A percentile compares a stretch with the other conserved stretches of the same genome.
Evolutionary conservation across 2,329 filamentous ascomycete genomes (phyloP).

Genomic region (Ophiostoma fasciatum): DNA sequence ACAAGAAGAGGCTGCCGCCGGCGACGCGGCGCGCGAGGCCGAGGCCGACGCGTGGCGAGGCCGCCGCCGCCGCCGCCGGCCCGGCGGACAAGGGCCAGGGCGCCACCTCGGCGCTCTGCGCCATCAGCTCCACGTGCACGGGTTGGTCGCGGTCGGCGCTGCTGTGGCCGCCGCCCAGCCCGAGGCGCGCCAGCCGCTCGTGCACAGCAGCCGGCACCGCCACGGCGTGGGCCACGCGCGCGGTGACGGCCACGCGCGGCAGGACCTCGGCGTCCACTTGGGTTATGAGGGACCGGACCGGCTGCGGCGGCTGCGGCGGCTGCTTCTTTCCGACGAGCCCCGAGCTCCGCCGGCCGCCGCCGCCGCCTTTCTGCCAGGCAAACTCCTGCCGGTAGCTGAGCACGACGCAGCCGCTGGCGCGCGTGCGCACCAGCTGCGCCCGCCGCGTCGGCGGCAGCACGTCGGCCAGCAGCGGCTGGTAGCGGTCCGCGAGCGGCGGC

Average conservation of each 20-base stretch:
- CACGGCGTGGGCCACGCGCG: constrained; percentile 16
- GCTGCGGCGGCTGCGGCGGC: constrained; percentile 3
- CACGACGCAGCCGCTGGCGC: constrained; percentile 23
- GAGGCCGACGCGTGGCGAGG: constrained; percentile 12
- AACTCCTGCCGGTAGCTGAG: constrained; percentile 27
- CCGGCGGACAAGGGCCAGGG: constrained; percentile 3
- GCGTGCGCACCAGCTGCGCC: constrained; percentile 23
- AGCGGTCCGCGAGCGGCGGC: constrained; percentile 19
- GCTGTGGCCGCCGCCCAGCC: constrained; percentile 3
- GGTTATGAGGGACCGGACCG: constrained; percentile 17
- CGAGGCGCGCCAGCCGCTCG: neutral
- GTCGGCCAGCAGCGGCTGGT: constrained; percentile 24
- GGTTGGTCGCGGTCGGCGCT: constrained; percentile 18
- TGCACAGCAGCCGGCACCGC: neutral
- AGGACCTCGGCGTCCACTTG: constrained; percentile 25
- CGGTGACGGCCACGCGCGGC: constrained; percentile 22
- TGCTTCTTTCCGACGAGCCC: neutral
- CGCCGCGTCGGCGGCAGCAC: constrained; percentile 22
- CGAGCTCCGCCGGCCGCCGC: neutral
- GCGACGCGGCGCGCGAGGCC: constrained; percentile 10
- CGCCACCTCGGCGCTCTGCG: constrained; percentile 6
- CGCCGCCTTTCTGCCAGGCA: constrained; percentile 2
- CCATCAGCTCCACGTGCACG: constrained; percentile 21
- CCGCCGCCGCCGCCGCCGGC: constrained; percentile 17
- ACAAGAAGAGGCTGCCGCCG: constrained; percentile 22